Evolutionary conservation across 2,329 filamentous ascomycete genomes (phyloP).

Genomic region (Paramyrothecium roridum): DNA sequence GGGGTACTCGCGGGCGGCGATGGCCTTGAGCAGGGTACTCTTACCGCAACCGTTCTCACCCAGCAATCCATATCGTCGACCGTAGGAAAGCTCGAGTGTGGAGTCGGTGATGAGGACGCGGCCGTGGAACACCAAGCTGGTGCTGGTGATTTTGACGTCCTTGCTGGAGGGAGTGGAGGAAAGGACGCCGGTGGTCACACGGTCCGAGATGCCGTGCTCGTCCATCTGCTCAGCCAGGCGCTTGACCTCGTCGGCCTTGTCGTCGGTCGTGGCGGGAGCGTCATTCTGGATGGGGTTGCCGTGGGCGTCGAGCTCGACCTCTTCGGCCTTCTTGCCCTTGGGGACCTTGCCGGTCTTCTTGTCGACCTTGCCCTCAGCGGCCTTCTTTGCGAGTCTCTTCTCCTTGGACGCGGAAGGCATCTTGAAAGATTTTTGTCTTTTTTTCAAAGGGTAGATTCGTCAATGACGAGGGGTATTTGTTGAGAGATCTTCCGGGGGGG

Average conservation of each 20-base stretch:
- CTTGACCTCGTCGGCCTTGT: conserved; percentile 77
- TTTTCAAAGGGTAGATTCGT: background rate
- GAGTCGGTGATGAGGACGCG: conserved; percentile 93
- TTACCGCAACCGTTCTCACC: conserved; percentile 99
- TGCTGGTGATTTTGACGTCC: conserved; percentile 95
- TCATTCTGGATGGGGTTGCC: conserved; percentile 55
- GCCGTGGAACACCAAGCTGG: conserved; percentile 95
- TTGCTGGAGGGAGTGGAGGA: conserved; percentile 79
- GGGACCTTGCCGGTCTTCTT: conserved; percentile 72
- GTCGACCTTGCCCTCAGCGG: conserved; percentile 65
- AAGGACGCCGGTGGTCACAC: conserved; percentile 96
- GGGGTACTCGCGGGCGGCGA: conserved; percentile 89
- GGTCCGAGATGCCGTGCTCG: conserved; percentile 92
- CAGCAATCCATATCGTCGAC: conserved; percentile 87
- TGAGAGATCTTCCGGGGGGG: background rate
- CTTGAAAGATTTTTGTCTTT: conserved; percentile 24
- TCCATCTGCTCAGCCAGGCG: conserved; percentile 92
- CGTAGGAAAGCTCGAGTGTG: conserved; percentile 88
- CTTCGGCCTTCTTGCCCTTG: conserved; percentile 71
- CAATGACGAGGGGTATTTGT: conserved; percentile 2
- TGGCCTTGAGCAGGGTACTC: conserved; percentile 94
- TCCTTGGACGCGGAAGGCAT: conserved; percentile 71
- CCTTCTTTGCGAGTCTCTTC: conserved; percentile 70
- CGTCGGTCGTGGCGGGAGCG: conserved; percentile 65
- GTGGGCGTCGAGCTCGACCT: conserved; percentile 61